These are phyloP conservation scores for Phialophora macrospora DNA, from an alignment of 2,329 filamentous ascomycete species.

Conservation along the genomic window DNA sequence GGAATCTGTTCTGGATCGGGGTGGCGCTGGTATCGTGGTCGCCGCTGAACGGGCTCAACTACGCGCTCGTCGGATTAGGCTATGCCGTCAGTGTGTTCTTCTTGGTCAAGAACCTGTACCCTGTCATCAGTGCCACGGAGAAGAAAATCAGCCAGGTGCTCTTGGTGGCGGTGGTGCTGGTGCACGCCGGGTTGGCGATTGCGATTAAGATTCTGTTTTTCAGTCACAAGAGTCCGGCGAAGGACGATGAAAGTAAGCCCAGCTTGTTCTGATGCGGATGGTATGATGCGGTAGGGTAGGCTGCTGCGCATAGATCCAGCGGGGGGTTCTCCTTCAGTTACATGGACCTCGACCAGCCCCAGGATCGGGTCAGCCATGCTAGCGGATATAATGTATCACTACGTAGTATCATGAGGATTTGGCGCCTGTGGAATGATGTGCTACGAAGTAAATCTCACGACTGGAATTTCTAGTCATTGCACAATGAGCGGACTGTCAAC, in stretches of 20 bases:
- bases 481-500: background rate
- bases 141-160: constrained; percentile 87
- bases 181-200: constrained; percentile 88
- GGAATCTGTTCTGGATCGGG: constrained; percentile 95
- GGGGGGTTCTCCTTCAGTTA: too few relatives aligned
- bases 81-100: constrained; percentile 84
- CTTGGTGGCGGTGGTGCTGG: constrained; percentile 77
- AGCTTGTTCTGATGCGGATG: constrained; percentile 15
- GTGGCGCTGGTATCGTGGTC: constrained; percentile 93
- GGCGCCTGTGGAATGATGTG: background rate
- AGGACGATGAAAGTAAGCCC: constrained; percentile 42
- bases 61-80: constrained; percentile 86
- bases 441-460: background rate
- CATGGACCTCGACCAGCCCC: background rate
- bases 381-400: background rate
- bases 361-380: background rate
- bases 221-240: constrained; percentile 70
- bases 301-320: too few relatives aligned
- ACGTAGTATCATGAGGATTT: background rate
- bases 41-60: constrained; percentile 84
- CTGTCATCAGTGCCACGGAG: constrained; percentile 90
- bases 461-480: background rate
- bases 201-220: constrained; percentile 98
- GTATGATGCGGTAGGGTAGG: too few relatives aligned
- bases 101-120: constrained; percentile 83